Conservation (phyloP, 2,329 filamentous ascomycete genomes). For the Aspergillus hortae region DNA sequence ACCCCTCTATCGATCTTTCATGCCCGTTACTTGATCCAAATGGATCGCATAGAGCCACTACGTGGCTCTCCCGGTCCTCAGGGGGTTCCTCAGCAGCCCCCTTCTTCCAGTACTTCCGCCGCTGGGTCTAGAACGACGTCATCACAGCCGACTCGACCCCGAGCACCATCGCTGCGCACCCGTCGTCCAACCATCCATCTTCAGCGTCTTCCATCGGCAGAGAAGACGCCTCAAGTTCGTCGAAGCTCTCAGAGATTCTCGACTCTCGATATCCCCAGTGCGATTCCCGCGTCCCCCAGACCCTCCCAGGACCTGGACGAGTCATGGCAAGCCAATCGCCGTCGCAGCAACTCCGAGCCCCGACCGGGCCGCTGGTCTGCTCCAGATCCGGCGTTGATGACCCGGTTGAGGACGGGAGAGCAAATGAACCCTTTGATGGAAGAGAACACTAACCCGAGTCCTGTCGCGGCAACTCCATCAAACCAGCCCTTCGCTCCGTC, state of each 20-base stretch:
- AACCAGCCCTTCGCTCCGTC: constrained; percentile 10
- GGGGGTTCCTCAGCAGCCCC: constrained; percentile 2
- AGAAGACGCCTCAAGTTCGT: constrained; percentile 9
- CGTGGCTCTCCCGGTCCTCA: constrained; percentile 18
- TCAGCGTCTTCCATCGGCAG: constrained; percentile 14
- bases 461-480: constrained; percentile 4
- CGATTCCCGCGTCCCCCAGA: constrained; percentile 4
- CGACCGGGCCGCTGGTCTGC: constrained; percentile 32
- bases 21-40: constrained; percentile 13
- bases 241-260: constrained; percentile 1
- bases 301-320: constrained; percentile 20
- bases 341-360: constrained; percentile 42
- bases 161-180: constrained; percentile 20
- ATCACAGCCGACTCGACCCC: constrained; percentile 17
- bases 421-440: constrained; percentile 34
- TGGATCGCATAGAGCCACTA: constrained; percentile 38
- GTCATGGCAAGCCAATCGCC: constrained; percentile 26
- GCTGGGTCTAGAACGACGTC: constrained; percentile 17
- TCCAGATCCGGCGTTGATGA: constrained; percentile 17
- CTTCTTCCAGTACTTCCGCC: constrained; percentile 10
- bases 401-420: constrained; percentile 18
- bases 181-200: constrained; percentile 33
- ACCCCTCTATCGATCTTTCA: background rate
- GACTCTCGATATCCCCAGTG: constrained; percentile 1
- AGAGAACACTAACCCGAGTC: constrained; percentile 24